Percentiles rank a stretch among this genome's conserved stretches.
phyloP scores from a whole-genome alignment of 2,329 filamentous ascomycete species.

The Alternaria triticimaculans region DNA sequence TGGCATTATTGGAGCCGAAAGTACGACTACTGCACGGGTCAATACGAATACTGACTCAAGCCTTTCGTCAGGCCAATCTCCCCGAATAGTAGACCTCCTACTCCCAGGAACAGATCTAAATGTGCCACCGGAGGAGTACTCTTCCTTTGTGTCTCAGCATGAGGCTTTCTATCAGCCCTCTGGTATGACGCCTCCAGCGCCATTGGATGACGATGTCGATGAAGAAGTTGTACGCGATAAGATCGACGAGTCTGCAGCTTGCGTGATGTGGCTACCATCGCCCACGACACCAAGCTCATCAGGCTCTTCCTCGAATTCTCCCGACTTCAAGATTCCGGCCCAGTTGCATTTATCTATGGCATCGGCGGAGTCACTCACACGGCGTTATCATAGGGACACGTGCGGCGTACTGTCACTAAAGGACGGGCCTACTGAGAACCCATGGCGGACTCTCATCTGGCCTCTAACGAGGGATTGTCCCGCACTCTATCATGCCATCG shows the following conservation, averaged over 20 bases:
- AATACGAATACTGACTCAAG: slow-evolving; percentile 42
- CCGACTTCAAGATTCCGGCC: slow-evolving; percentile 38
- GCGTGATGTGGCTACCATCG: slow-evolving; percentile 49
- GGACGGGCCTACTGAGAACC: slow-evolving; percentile 72
- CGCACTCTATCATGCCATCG: slow-evolving; percentile 71
- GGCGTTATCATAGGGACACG: slow-evolving; percentile 69
- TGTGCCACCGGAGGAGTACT: slow-evolving; percentile 49
- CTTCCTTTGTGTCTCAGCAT: slow-evolving; percentile 42
- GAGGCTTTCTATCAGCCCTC: slow-evolving; percentile 44
- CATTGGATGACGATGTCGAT: slow-evolving; percentile 55
- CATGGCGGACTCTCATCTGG: slow-evolving; percentile 75
- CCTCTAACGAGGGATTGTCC: slow-evolving; percentile 69
- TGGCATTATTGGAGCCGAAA: slow-evolving; percentile 49
- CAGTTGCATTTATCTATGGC: slow-evolving; percentile 58
- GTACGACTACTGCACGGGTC: slow-evolving; percentile 30
- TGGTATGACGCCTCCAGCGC: slow-evolving; percentile 35
- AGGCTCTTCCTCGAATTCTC: slow-evolving; percentile 40
- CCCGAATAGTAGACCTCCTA: slow-evolving; percentile 56
- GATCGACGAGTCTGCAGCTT: slow-evolving; percentile 40
- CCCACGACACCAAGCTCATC: slow-evolving; percentile 46
- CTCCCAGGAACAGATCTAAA: slow-evolving; percentile 58
- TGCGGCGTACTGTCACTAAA: slow-evolving; percentile 75
- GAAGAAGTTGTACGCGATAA: slow-evolving; percentile 61
- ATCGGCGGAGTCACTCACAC: slow-evolving; percentile 67
- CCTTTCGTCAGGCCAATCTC: slow-evolving; percentile 55